phyloP scores from a whole-genome alignment of 352 stramenopile genomes.

The Phytopythium sindhum region DNA sequence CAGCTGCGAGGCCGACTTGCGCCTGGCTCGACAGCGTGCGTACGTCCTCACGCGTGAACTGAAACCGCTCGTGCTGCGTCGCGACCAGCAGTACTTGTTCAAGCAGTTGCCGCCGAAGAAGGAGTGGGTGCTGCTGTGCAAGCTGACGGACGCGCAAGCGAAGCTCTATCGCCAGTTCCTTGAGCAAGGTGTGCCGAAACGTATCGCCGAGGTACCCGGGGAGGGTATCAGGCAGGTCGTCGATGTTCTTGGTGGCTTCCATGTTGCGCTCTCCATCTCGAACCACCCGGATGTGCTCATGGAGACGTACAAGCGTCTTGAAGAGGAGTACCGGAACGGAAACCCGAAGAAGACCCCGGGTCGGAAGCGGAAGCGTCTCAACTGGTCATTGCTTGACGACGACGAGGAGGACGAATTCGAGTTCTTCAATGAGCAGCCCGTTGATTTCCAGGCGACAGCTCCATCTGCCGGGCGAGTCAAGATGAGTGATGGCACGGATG shows the following conservation, averaged over 20 bases:
- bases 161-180: conserved; percentile 76
- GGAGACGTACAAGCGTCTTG: conserved; percentile 59
- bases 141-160: conserved; percentile 71
- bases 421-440: conserved; percentile 16
- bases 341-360: conserved; percentile 27
- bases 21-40: conserved; percentile 64
- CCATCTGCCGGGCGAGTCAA: background rate
- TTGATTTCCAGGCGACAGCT: background rate
- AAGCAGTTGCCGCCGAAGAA: conserved; percentile 85
- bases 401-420: conserved; percentile 53
- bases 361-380: conserved; percentile 10
- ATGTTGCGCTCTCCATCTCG: conserved; percentile 84
- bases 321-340: conserved; percentile 47
- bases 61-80: conserved; percentile 78
- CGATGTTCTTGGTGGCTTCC: conserved; percentile 81
- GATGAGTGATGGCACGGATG: conserved; percentile 18
- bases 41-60: conserved; percentile 83
- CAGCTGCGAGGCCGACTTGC: conserved; percentile 63
- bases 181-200: conserved; percentile 51
- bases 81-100: conserved; percentile 84
- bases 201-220: conserved; percentile 14
- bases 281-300: conserved; percentile 86
- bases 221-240: conserved; percentile 38
- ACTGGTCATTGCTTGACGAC: conserved; percentile 31
- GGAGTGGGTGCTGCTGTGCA: conserved; percentile 85